phyloP scores from a whole-genome alignment of 192 early-diverging fungal species.

The Dispira parvispora region DNA sequence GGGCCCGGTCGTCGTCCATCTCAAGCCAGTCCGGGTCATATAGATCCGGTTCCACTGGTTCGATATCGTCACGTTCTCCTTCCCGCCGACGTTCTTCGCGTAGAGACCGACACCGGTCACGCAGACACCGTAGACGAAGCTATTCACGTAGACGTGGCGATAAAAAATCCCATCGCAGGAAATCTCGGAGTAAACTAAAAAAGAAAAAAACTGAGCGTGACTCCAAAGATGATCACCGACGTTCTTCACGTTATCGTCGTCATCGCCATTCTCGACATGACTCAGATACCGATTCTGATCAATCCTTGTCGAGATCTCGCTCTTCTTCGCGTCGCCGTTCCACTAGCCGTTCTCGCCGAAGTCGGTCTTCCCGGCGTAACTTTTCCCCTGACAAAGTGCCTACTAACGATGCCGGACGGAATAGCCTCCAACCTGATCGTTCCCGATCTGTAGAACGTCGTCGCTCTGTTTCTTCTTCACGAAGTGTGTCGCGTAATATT shows the following conservation, averaged over 20 bases:
- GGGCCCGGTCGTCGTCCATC: background rate
- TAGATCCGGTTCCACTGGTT: no score
- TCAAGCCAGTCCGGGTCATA: background rate
- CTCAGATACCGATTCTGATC: background rate
- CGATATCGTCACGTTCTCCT: background rate
- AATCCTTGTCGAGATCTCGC: background rate
- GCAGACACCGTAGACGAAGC: background rate
- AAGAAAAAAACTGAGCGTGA: no score
- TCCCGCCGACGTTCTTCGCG: slow-evolving; percentile 3
- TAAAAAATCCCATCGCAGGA: no score
- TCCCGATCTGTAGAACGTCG: background rate
- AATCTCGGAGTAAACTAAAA: no score
- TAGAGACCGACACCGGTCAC: background rate
- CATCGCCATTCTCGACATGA: background rate
- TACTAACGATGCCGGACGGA: background rate
- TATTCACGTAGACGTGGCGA: background rate
- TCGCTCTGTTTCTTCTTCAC: background rate
- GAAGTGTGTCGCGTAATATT: background rate
- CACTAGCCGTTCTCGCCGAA: background rate
- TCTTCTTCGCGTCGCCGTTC: background rate
- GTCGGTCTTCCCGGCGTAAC: background rate
- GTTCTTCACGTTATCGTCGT: background rate
- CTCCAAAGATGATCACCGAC: background rate
- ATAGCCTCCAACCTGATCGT: background rate
- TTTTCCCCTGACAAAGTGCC: background rate